These are phyloP conservation scores for Diaporthe destruens DNA, from an alignment of 2,329 filamentous ascomycete species.

Conservation along the genomic window DNA sequence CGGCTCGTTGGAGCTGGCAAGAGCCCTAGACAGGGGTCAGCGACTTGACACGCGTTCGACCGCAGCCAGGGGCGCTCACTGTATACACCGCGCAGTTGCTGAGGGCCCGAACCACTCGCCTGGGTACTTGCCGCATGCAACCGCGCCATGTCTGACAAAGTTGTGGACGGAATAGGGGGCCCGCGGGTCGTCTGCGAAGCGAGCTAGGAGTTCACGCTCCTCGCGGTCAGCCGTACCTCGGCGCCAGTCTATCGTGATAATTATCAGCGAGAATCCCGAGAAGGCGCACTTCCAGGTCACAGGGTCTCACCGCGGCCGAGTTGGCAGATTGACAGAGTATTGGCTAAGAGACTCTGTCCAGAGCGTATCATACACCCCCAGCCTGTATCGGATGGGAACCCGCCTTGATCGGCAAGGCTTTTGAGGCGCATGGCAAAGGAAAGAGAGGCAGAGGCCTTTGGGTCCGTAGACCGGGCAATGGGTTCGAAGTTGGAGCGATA, in stretches of 20 bases:
- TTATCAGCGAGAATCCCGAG: background rate
- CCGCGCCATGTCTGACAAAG: slow-evolving; percentile 90
- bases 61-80: slow-evolving; percentile 67
- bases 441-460: slow-evolving; percentile 77
- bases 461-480: slow-evolving; percentile 83
- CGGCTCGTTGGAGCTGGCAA: slow-evolving; percentile 75
- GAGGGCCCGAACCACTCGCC: slow-evolving; percentile 99
- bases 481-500: slow-evolving; percentile 89
- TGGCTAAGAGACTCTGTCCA: slow-evolving; percentile 92
- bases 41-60: background rate
- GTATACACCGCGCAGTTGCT: slow-evolving; percentile 92
- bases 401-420: slow-evolving; percentile 80
- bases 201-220: slow-evolving; percentile 78
- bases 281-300: background rate
- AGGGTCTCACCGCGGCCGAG: slow-evolving; percentile 80
- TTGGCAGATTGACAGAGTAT: slow-evolving; percentile 78
- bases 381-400: slow-evolving; percentile 92
- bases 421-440: slow-evolving; percentile 88
- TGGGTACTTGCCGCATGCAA: slow-evolving; percentile 91
- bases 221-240: slow-evolving; percentile 67
- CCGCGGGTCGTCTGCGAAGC: slow-evolving; percentile 88
- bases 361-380: slow-evolving; percentile 99
- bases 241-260: slow-evolving; percentile 75
- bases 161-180: slow-evolving; percentile 96
- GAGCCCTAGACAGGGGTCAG: slow-evolving; percentile 66